Evolutionary conservation across 306 rosid genomes (phyloP).

Genomic region (Cucumis cinereus): DNA sequence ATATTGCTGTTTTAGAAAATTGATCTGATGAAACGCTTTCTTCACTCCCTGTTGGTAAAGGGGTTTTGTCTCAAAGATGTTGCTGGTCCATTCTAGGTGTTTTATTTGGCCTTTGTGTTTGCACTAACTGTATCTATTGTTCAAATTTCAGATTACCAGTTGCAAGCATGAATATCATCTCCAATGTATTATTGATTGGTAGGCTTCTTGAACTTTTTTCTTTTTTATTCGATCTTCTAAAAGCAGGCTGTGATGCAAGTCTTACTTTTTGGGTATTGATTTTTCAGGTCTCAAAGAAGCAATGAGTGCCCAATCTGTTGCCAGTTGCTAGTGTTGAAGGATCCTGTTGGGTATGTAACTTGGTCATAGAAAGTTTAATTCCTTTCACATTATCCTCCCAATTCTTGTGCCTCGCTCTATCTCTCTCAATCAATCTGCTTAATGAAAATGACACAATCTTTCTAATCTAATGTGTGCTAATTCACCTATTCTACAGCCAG

Average conservation of each 20-base stretch:
- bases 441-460: background rate
- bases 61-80: background rate
- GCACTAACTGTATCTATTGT: background rate
- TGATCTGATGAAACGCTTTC: background rate
- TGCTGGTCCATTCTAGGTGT: background rate
- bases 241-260: background rate
- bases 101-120: background rate
- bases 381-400: background rate
- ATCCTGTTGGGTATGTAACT: slow-evolving; percentile 53
- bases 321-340: slow-evolving; percentile 65
- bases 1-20: background rate
- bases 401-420: background rate
- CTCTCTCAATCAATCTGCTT: background rate
- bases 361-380: background rate
- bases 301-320: slow-evolving; percentile 90
- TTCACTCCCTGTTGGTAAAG: background rate
- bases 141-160: slow-evolving; percentile 54
- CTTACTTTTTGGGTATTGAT: background rate
- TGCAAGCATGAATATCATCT: slow-evolving; percentile 96
- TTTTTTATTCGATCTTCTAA: background rate
- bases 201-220: slow-evolving; percentile 5
- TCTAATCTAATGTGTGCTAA: background rate
- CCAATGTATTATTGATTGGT: slow-evolving; percentile 97
- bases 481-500: slow-evolving; percentile 37
- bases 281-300: slow-evolving; percentile 81